Conservation (phyloP, 768 basidiomycete species). For the Dacryopinax primogenitus region DNA sequence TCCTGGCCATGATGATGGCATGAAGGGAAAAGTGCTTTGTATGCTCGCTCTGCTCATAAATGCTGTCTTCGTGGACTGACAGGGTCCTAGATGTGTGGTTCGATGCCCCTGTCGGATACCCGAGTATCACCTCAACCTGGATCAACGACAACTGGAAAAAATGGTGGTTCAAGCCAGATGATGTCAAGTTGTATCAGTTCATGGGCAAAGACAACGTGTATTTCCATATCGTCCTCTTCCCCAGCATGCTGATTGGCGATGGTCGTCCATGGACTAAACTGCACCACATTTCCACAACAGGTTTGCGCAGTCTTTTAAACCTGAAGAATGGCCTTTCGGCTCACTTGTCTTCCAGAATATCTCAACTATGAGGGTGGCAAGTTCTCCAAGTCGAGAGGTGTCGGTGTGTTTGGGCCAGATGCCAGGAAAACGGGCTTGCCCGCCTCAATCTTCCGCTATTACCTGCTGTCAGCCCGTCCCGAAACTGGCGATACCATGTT, state of each 20-base stretch:
- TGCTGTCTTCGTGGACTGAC: slow-evolving; percentile 10
- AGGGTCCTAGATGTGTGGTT: slow-evolving; percentile 37
- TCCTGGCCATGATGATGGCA: slow-evolving; percentile 64
- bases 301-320: slow-evolving; percentile 37
- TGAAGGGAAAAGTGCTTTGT: slow-evolving; percentile 95
- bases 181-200: slow-evolving; percentile 91
- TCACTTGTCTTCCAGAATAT: slow-evolving; percentile 48
- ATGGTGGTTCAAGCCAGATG: slow-evolving; percentile 91
- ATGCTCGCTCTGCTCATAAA: slow-evolving; percentile 28
- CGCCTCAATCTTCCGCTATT: slow-evolving; percentile 92
- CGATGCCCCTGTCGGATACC: slow-evolving; percentile 93
- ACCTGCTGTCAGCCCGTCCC: slow-evolving; percentile 80
- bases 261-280: slow-evolving; percentile 86
- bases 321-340: not conserved
- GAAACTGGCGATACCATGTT: slow-evolving; percentile 93
- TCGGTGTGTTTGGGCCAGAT: slow-evolving; percentile 91
- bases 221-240: slow-evolving; percentile 95
- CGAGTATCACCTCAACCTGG: slow-evolving; percentile 92
- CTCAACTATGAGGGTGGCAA: slow-evolving; percentile 97
- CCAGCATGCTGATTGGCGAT: slow-evolving; percentile 78
- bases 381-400: slow-evolving; percentile 93
- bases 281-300: slow-evolving; percentile 89
- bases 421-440: slow-evolving; percentile 90
- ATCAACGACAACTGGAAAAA: slow-evolving; percentile 76
- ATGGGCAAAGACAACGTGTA: slow-evolving; percentile 99